phyloP scores from a whole-genome alignment of 2,329 filamentous ascomycete genomes.

The Leptographium radiaticola region DNA sequence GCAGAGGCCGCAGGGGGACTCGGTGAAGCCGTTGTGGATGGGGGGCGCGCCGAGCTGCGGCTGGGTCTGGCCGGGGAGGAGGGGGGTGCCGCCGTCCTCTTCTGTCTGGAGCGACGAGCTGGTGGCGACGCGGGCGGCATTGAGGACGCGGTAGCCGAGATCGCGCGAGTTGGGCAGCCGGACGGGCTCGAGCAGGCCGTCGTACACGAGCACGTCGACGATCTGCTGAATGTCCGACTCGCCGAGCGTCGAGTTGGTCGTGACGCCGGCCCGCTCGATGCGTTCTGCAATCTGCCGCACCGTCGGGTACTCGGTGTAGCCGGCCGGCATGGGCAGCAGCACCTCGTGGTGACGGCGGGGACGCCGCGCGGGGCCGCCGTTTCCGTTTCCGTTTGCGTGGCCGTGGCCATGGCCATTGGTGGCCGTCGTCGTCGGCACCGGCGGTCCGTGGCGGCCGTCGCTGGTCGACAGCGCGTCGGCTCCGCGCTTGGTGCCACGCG shows the following conservation, averaged over 20 bases:
- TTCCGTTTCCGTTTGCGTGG: not conserved
- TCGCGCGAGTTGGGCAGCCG: constrained; percentile 35
- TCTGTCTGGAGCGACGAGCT: constrained; percentile 19
- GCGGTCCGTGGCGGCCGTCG: constrained; percentile 4
- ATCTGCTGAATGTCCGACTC: constrained; percentile 74
- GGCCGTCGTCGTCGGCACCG: constrained; percentile 1
- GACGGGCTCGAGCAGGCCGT: constrained; percentile 59
- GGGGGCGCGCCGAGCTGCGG: constrained; percentile 23
- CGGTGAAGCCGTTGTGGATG: constrained; percentile 61
- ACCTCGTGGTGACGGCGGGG: constrained; percentile 19
- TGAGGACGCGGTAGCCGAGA: constrained; percentile 37
- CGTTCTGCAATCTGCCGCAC: constrained; percentile 63
- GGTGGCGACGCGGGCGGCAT: constrained; percentile 29
- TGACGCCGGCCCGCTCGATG: constrained; percentile 55
- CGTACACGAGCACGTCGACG: constrained; percentile 77
- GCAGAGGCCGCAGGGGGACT: constrained; percentile 81
- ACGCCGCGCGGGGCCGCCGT: constrained; percentile 3
- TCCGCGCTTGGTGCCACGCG: constrained; percentile 32
- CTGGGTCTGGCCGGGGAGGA: constrained; percentile 2
- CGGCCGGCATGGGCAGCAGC: constrained; percentile 44
- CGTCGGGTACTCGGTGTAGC: constrained; percentile 70
- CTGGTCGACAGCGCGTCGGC: constrained; percentile 31
- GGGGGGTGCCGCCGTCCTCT: constrained; percentile 7
- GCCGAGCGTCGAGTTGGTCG: constrained; percentile 56
- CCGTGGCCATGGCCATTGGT: not conserved